Base-by-base conservation (phyloP, 352 stramenopile species). In the Phytophthora boehmeriae region DNA sequence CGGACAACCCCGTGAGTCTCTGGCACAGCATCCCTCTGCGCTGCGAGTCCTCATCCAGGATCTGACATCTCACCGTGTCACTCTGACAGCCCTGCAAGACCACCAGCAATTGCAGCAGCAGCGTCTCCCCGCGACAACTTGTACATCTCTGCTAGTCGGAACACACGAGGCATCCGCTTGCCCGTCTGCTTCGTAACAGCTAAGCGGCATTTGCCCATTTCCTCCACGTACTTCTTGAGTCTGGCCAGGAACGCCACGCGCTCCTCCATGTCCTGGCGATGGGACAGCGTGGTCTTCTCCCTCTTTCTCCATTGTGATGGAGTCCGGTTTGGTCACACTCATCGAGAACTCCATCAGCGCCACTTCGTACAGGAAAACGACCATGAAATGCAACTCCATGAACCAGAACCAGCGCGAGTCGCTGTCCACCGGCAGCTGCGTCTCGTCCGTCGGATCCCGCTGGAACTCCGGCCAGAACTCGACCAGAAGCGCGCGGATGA, bases 281-380 rank as follows among this genome's bases (percentile, higher is more conserved):
- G 76, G 28, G 76, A 78, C 27, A 83, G 50, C 30, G 75, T 85
- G 48, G 87, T 72, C 60, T 92, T 92, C 35, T 70, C 58, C 14
- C 27, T 28, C 34, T 58, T 5, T 27, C 36, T 67, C 63, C 17
- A 75, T 36, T 1, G 83, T 89, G 48, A 91, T 73, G 25, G 76
- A 80, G 59, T 95, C 86, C 2, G 86, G 83, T 54, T 93, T 92
- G 25, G 86, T 95, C 23, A 91, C 82, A 38, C 80, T 92, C 68
- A 92, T 67, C 8, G 81, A 88, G 54, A 95, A 92, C 73, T 95
- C 86, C 74, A 93, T 89, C 47, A 93, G 93, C 30, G 86, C 82
- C 70, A 95, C 83, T 60, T 95, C 83, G 60, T 92, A 89, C 23
- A 95, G 71, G 51, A 95, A 95, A 20, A 88, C 63, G 34, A 93